phyloP scores from a whole-genome alignment of 768 basidiomycete genomes.

The Cystobasidium onofrii region DNA sequence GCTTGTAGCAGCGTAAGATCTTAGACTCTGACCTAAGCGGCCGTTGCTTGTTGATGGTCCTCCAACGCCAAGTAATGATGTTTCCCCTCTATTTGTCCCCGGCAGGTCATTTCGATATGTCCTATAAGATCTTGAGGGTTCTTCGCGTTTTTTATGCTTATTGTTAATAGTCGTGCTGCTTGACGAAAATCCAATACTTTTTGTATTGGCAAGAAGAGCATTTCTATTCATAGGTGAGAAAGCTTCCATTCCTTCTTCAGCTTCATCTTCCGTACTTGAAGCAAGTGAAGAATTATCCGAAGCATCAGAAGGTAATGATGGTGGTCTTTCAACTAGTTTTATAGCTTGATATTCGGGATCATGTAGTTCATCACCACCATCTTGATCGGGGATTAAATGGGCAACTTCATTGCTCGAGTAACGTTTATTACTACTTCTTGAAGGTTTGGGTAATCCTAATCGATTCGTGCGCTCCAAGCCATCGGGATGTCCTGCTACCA shows the following conservation, averaged over 20 bases:
- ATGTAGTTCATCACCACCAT: constrained; percentile 24
- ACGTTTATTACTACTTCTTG: constrained; percentile 1
- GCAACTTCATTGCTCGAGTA: constrained; percentile 13
- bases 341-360: constrained; percentile 29
- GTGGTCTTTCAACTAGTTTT: constrained; percentile 10
- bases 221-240: not conserved
- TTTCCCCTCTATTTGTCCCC: not conserved
- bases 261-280: constrained; percentile 18
- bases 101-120: not conserved
- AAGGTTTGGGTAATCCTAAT: not conserved
- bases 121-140: not conserved
- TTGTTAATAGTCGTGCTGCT: not conserved
- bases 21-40: not conserved
- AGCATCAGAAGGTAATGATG: not conserved
- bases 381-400: constrained; percentile 23
- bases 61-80: not conserved
- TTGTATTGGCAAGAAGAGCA: not conserved
- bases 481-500: constrained; percentile 21
- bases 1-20: not conserved
- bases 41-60: not conserved
- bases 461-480: not conserved
- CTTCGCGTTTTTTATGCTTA: not conserved
- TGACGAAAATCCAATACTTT: not conserved
- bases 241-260: constrained; percentile 2
- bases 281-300: not conserved